These are phyloP conservation scores for Penicillium coprophilum DNA, from an alignment of 495 filamentous ascomycete genomes.

Conservation along the genomic window DNA sequence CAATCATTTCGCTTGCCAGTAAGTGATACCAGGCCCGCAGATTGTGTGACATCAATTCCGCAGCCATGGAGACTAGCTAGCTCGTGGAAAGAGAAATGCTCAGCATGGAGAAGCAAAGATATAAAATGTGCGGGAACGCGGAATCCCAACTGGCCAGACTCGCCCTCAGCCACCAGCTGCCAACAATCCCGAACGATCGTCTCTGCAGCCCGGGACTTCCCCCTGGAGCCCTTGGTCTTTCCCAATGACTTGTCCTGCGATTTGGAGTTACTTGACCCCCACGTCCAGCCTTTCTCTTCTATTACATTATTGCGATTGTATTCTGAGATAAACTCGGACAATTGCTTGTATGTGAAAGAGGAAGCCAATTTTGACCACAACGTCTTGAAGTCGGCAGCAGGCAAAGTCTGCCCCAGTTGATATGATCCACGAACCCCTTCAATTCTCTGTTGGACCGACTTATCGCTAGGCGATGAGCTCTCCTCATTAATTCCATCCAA, in stretches of 20 bases:
- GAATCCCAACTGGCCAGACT: constrained; percentile 46
- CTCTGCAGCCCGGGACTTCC: constrained; percentile 38
- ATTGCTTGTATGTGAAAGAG: constrained; percentile 39
- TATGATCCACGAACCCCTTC: constrained; percentile 25
- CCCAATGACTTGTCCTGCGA: constrained; percentile 8
- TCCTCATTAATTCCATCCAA: constrained; percentile 33
- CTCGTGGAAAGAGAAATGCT: constrained; percentile 45
- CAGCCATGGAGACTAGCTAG: constrained; percentile 41
- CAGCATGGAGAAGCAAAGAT: constrained; percentile 30
- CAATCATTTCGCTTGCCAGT: constrained; percentile 40
- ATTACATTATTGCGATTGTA: not conserved
- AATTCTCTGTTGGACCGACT: constrained; percentile 21
- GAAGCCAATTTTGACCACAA: constrained; percentile 27
- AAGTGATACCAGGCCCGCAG: constrained; percentile 39
- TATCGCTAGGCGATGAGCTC: constrained; percentile 4
- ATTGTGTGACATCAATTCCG: constrained; percentile 42
- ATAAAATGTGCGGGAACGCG: constrained; percentile 27
- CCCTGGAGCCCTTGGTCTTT: constrained; percentile 21
- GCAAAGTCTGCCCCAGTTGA: constrained; percentile 25
- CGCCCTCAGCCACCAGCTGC: constrained; percentile 38
- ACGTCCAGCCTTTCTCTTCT: constrained; percentile 7
- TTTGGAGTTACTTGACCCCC: constrained; percentile 24
- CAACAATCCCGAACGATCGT: constrained; percentile 46
- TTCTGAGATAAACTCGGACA: constrained; percentile 31
- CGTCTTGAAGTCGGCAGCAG: constrained; percentile 27